phyloP scores from a whole-genome alignment of 805 yeast genomes.

The Kregervanrija pseudodelftensis region DNA sequence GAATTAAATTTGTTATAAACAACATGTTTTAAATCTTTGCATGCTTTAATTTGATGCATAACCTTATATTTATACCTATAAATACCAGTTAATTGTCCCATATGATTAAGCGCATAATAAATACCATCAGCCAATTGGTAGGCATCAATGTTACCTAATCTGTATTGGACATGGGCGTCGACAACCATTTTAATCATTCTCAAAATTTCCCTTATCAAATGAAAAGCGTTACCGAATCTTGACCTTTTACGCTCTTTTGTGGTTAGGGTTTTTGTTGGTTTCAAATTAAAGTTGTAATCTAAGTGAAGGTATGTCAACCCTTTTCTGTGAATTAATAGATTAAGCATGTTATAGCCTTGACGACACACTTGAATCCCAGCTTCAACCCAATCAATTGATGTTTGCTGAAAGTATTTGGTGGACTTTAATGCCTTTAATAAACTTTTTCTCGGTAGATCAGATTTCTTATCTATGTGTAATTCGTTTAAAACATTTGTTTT shows the following conservation, averaged over 20 bases:
- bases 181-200: conserved; percentile 80
- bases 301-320: conserved; percentile 89
- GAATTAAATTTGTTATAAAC: conserved; percentile 79
- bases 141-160: conserved; percentile 87
- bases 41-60: conserved; percentile 95
- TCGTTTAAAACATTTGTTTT: conserved; percentile 69
- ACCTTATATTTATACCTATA: conserved; percentile 95
- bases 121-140: conserved; percentile 93
- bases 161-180: conserved; percentile 87
- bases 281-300: conserved; percentile 91
- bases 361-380: conserved; percentile 91
- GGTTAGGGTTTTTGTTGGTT: conserved; percentile 92
- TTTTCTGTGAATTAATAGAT: conserved; percentile 78
- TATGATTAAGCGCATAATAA: conserved; percentile 81
- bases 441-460: conserved; percentile 41
- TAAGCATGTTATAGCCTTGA: conserved; percentile 93
- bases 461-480: conserved; percentile 41
- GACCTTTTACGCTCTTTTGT: conserved; percentile 95
- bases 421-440: conserved; percentile 58
- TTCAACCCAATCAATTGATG: conserved; percentile 96
- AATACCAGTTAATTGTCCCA: conserved; percentile 94
- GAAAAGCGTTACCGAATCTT: conserved; percentile 94
- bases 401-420: conserved; percentile 87
- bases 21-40: conserved; percentile 91
- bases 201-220: conserved; percentile 81